These are phyloP conservation scores for Penicillium sp. DNA, from an alignment of 2,329 filamentous ascomycete species.

Conservation along the genomic window DNA sequence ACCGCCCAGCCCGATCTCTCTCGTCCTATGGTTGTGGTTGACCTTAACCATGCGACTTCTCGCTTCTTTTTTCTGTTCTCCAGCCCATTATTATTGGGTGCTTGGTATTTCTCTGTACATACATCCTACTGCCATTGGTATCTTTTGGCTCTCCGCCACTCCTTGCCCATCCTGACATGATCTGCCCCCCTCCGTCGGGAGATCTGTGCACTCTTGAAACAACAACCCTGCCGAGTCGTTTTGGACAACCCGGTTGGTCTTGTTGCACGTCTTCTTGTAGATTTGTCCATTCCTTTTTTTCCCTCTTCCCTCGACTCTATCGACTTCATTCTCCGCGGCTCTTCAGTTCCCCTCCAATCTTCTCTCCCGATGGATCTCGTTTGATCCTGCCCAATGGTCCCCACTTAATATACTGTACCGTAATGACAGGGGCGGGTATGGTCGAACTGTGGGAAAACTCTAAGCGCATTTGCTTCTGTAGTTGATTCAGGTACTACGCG, in stretches of 20 bases:
- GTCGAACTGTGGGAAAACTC: neutral
- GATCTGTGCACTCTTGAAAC: slow-evolving; percentile 10
- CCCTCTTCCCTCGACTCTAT: neutral
- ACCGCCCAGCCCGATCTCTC: neutral
- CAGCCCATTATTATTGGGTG: neutral
- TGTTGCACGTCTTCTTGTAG: neutral
- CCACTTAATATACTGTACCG: neutral
- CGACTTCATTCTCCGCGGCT: neutral
- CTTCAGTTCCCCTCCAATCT: neutral
- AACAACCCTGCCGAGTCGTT: slow-evolving; percentile 1
- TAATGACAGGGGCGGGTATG: slow-evolving; percentile 3
- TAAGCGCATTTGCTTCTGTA: neutral
- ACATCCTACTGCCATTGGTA: neutral
- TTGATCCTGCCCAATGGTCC: slow-evolving; percentile 3
- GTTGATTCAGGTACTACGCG: no score
- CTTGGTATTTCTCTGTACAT: neutral
- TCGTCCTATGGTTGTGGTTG: neutral
- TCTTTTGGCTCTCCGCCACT: neutral
- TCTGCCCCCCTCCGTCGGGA: slow-evolving; percentile 8
- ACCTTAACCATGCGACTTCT: neutral
- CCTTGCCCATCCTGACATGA: slow-evolving; percentile 2
- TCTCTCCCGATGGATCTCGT: neutral
- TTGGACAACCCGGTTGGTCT: neutral
- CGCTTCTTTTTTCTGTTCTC: neutral
- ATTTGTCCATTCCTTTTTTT: neutral